Percentiles rank a stretch among this genome's conserved stretches.
Conservation (phyloP, 2,329 filamentous ascomycete species). For the Pestalotiopsis sp. region DNA sequence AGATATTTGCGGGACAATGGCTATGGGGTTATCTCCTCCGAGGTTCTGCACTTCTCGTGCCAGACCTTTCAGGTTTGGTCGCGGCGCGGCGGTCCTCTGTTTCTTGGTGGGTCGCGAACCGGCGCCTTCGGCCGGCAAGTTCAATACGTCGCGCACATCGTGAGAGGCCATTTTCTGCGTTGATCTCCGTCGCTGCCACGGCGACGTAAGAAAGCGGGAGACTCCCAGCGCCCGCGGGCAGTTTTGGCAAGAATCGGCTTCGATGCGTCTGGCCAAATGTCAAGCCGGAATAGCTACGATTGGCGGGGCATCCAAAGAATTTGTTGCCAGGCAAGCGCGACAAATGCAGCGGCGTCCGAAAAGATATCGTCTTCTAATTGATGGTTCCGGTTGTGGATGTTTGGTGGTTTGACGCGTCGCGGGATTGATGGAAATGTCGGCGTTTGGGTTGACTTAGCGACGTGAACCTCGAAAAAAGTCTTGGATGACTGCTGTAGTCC, state of each 20-base stretch:
- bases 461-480: not conserved
- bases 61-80: conserved; percentile 63
- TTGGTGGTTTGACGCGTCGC: not conserved
- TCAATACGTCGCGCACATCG: conserved; percentile 88
- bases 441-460: not conserved
- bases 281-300: not conserved
- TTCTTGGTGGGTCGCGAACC: conserved; percentile 70
- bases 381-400: not conserved
- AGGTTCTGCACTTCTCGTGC: conserved; percentile 68
- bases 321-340: not conserved
- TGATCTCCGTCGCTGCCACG: too few species aligned
- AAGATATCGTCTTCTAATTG: not conserved
- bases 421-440: not conserved
- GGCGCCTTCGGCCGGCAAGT: conserved; percentile 67
- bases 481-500: not conserved
- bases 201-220: not conserved
- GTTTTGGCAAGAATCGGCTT: not conserved
- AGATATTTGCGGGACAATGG: conserved; percentile 63
- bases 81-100: conserved; percentile 66
- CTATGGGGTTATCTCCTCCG: conserved; percentile 67
- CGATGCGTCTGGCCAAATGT: not conserved
- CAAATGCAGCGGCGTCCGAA: not conserved
- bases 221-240: not conserved
- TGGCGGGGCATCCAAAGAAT: not conserved
- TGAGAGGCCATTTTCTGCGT: conserved; percentile 64